Evolutionary conservation across 139 green algal genomes (phyloP).

Genomic region (Mychonastes homosphaera): DNA sequence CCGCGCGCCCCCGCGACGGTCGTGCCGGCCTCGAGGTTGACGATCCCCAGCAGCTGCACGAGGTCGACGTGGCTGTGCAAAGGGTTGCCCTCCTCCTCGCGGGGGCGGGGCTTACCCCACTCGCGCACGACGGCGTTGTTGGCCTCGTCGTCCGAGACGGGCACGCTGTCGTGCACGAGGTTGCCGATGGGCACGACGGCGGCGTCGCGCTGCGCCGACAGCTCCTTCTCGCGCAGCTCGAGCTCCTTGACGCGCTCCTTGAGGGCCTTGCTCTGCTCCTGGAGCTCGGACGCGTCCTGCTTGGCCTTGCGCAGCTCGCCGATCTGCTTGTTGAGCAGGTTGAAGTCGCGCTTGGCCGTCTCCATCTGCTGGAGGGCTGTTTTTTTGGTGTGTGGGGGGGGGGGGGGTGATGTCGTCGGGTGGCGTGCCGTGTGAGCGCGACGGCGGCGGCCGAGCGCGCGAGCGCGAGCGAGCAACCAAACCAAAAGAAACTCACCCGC

Average conservation of each 20-base stretch:
- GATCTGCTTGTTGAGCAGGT: conserved; percentile 86
- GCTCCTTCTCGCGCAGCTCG: conserved; percentile 57
- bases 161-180: conserved; percentile 92
- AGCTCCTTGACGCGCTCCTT: conserved; percentile 62
- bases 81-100: conserved; percentile 60
- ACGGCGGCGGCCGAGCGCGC: no score
- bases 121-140: conserved; percentile 83
- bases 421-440: no score
- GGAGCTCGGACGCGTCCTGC: conserved; percentile 65
- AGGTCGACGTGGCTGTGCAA: conserved; percentile 94
- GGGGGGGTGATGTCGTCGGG: no score
- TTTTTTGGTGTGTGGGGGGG: no score
- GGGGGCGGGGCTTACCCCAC: conserved; percentile 37
- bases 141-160: conserved; percentile 83
- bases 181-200: conserved; percentile 86
- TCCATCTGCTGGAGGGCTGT: conserved; percentile 75
- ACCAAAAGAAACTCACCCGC: conserved; percentile 52
- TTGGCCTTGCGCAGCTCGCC: conserved; percentile 69
- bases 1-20: conserved; percentile 66
- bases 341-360: conserved; percentile 81
- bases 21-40: conserved; percentile 76
- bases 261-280: conserved; percentile 72
- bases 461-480: no score
- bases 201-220: conserved; percentile 50
- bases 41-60: conserved; percentile 78